Evolutionary conservation across 345 rosid genomes (phyloP).

Genomic region (Lagerstroemia speciosa): DNA sequence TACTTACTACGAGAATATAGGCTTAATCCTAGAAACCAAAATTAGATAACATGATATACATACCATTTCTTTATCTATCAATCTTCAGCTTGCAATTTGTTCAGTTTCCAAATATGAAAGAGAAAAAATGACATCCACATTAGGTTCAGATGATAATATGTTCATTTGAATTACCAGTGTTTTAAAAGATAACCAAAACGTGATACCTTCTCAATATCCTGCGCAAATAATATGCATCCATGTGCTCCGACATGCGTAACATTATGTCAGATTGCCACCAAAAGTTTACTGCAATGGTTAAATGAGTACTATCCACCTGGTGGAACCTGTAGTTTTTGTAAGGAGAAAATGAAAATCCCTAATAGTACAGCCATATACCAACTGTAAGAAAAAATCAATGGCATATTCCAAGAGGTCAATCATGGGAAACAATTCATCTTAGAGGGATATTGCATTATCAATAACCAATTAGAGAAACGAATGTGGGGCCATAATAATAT

Average conservation of each 20-base stretch:
- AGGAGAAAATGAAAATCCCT: conserved; percentile 6
- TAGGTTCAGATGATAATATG: background rate
- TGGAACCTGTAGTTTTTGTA: conserved; percentile 60
- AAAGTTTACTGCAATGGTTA: conserved; percentile 78
- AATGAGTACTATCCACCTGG: conserved; percentile 71
- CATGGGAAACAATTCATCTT: background rate
- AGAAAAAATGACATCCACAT: background rate
- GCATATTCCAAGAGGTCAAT: background rate
- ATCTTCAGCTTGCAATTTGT: conserved; percentile 32
- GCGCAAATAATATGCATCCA: conserved; percentile 84
- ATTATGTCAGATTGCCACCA: conserved; percentile 76
- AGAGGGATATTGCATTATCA: background rate
- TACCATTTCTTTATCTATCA: conserved; percentile 86
- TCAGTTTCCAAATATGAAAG: conserved; percentile 18
- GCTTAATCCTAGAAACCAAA: background rate
- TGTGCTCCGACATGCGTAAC: conserved; percentile 60
- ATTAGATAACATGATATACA: conserved; percentile 6
- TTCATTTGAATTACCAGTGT: background rate
- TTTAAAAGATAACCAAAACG: background rate
- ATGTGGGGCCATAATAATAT: background rate
- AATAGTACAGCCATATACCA: background rate
- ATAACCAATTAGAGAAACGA: background rate
- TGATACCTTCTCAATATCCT: conserved; percentile 58
- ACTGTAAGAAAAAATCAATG: conserved; percentile 1
- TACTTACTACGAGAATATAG: background rate